Base-by-base conservation (phyloP, 2,329 filamentous ascomycete species). In the Pseudogymnoascus sp. region DNA sequence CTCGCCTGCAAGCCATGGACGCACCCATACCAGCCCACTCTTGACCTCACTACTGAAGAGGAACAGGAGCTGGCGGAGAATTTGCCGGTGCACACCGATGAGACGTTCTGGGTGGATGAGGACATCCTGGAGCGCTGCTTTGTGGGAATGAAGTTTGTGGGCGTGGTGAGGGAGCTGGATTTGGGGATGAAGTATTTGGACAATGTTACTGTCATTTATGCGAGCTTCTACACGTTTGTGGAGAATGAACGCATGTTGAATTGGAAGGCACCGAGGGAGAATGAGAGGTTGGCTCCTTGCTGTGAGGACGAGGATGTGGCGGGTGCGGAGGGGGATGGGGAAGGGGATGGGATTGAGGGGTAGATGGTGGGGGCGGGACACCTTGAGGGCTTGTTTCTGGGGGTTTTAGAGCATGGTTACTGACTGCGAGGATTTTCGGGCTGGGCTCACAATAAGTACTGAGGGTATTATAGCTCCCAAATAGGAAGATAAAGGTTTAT, bases 61-160 rank as follows among this genome's bases (percentile, higher is more conserved):
- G 57, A 63, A 68, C 42, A 68, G 40, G 60, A 67, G 33, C 68
- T 73, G 28, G 66, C 70, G n/a, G 21, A 65, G 26, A 60, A 67
- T 17, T 62, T 63, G 10, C 65, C 65, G 7, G 68, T 74, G 15
- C 47, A 67, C n/a, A 67, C 73, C 47, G 78, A 86, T 33, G 78
- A 78, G 40, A 74, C 74, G 11, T 87, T 96, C 67, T 84, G 89
- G 70, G 71, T 96, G 3, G 92, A 96, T 65, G 82, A 85, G 26
- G 74, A 80, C 4, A 73, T 84, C 2, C 75, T 89, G 17, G 65
- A 78, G 28, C 77, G 83, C 63, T 83, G 89, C 70, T 82, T 83
- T 64, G 74, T 81, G 0, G 90, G 91, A 0, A 83, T 88, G 79
- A 89, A 87, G 73, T 69, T 90, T 35, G 78, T 80, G 26, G 74